Percentiles rank a stretch among this genome's conserved stretches.
These are phyloP conservation scores for Kalmusia sp. DNA, from an alignment of 2,329 filamentous ascomycete species.

Conservation along the genomic window DNA sequence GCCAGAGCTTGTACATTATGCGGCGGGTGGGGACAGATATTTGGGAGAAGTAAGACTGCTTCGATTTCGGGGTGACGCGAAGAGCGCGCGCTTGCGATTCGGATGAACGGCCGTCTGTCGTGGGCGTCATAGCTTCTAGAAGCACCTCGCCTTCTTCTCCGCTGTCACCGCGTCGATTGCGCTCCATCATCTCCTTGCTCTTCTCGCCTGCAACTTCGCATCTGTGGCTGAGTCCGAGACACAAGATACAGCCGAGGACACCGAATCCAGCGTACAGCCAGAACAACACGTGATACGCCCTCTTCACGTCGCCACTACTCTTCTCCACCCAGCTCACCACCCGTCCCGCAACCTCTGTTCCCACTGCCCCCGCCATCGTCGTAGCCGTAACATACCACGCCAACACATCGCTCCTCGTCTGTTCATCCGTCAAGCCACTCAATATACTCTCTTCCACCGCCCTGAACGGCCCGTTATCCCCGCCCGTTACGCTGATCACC, in stretches of 20 bases:
- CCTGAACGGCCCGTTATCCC: conserved; percentile 43
- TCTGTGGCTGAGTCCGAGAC: conserved; percentile 47
- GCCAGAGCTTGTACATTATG: conserved; percentile 70
- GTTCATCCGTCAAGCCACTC: conserved; percentile 43
- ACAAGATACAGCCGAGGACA: conserved; percentile 47
- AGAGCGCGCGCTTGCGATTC: not conserved
- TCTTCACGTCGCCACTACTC: conserved; percentile 44
- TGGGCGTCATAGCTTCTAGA: conserved; percentile 42
- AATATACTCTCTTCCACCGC: conserved; percentile 46
- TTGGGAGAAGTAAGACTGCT: conserved; percentile 52
- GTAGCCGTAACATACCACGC: conserved; percentile 49
- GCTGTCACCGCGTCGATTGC: conserved; percentile 20
- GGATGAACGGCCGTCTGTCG: conserved; percentile 33
- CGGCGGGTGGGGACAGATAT: conserved; percentile 65
- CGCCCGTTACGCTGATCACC: conserved; percentile 46
- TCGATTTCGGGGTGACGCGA: conserved; percentile 19
- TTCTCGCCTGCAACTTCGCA: conserved; percentile 49
- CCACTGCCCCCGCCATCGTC: conserved; percentile 44
- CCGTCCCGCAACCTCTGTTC: conserved; percentile 47
- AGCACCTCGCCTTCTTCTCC: conserved; percentile 46
- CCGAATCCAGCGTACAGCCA: conserved; percentile 53
- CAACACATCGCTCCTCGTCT: conserved; percentile 46
- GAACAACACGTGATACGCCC: conserved; percentile 52
- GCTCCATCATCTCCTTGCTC: conserved; percentile 31
- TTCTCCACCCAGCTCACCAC: conserved; percentile 48